These are phyloP conservation scores for Salix purpurea DNA, from an alignment of 345 rosid genomes.

Conservation along the genomic window DNA sequence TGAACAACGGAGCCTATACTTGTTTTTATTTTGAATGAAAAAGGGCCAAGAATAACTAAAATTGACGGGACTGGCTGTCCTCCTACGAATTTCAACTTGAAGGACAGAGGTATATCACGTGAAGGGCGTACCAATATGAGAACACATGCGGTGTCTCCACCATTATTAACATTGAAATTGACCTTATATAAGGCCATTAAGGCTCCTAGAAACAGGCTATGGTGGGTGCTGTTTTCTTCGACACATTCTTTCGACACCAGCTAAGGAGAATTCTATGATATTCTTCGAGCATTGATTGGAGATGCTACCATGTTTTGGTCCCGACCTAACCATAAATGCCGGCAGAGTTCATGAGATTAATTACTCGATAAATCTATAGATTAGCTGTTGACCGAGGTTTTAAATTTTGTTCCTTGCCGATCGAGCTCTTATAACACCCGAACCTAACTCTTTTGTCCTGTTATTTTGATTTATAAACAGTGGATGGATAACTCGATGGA, in stretches of 20 bases:
- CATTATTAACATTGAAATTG: conserved; percentile 8
- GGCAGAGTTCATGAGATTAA: neutral
- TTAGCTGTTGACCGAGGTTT: neutral
- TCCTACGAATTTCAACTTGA: neutral
- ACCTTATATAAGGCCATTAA: neutral
- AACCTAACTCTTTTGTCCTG: neutral
- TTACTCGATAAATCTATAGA: neutral
- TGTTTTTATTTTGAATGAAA: neutral
- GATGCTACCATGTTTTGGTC: neutral
- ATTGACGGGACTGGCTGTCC: conserved; percentile 17
- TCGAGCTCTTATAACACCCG: neutral
- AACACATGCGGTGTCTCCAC: conserved; percentile 30
- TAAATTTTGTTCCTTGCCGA: neutral
- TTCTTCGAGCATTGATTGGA: neutral
- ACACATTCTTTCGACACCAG: conserved; percentile 11
- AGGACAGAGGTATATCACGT: neutral
- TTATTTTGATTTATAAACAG: neutral
- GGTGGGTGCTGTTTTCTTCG: conserved; percentile 6
- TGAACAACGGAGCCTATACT: conserved; percentile 7
- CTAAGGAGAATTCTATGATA: neutral
- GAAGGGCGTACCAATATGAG: neutral
- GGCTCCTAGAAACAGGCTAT: neutral
- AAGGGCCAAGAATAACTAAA: conserved; percentile 10
- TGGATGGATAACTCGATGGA: neutral
- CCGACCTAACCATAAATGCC: neutral